A percentile compares a stretch with the other conserved stretches of the same genome.
Conservation (phyloP, 495 filamentous ascomycete species). For the Gamarada debralockiae region DNA sequence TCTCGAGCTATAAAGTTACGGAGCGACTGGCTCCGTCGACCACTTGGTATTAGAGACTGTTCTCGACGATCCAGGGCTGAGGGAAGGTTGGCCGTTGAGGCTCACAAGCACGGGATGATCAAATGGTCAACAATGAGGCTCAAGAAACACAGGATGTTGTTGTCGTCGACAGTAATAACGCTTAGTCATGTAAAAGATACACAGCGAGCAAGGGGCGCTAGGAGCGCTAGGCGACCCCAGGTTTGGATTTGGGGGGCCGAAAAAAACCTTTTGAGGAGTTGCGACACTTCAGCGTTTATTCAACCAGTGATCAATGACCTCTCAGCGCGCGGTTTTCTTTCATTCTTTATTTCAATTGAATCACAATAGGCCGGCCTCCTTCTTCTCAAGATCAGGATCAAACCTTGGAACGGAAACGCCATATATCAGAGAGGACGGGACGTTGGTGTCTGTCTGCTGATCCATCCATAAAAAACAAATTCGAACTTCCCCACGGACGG, state of each 20-base stretch:
- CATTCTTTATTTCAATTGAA: neutral
- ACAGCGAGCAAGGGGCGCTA: too few relatives aligned
- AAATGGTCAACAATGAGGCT: too few relatives aligned
- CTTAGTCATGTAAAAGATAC: too few relatives aligned
- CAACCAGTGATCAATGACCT: conserved; percentile 10
- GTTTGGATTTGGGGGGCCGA: neutral
- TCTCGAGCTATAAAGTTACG: too few relatives aligned
- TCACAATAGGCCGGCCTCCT: neutral
- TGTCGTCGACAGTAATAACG: too few relatives aligned
- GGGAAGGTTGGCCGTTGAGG: too few relatives aligned
- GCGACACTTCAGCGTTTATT: conserved; percentile 22
- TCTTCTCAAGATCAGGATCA: neutral
- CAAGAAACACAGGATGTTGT: too few relatives aligned
- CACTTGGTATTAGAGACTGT: too few relatives aligned
- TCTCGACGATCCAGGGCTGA: too few relatives aligned
- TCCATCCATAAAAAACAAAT: neutral
- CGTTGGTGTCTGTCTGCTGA: conserved; percentile 17
- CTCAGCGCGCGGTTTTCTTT: neutral
- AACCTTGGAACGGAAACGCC: neutral
- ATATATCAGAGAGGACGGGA: neutral
- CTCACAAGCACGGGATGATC: too few relatives aligned
- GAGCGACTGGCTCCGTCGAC: too few relatives aligned
- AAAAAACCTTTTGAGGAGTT: neutral
- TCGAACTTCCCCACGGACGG: neutral
- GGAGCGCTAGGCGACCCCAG: conserved; percentile 6